Evolutionary conservation across 2,329 filamentous ascomycete species (phyloP).

Genomic region (Diplodia mutila): DNA sequence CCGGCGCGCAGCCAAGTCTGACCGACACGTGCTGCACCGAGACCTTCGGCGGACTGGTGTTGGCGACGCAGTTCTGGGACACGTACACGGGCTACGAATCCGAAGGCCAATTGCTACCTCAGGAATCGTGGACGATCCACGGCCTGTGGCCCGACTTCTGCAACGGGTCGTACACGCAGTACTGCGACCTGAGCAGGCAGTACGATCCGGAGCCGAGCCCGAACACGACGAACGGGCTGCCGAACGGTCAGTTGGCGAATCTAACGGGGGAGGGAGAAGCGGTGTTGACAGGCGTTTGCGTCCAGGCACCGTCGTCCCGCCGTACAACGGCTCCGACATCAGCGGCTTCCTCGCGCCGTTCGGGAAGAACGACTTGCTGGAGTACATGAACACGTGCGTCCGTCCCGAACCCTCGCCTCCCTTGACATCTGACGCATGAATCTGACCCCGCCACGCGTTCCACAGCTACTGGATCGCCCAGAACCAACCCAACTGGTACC

Average conservation of each 20-base stretch:
- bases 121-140: slow-evolving; percentile 62
- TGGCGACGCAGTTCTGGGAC: slow-evolving; percentile 68
- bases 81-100: slow-evolving; percentile 65
- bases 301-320: slow-evolving; percentile 54
- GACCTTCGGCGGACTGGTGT: slow-evolving; percentile 65
- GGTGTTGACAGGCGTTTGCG: background rate
- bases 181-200: slow-evolving; percentile 67
- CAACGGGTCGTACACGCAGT: slow-evolving; percentile 66
- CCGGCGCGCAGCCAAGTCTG: slow-evolving; percentile 34
- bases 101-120: slow-evolving; percentile 62
- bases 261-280: too few species aligned
- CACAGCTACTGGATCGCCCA: slow-evolving; percentile 62
- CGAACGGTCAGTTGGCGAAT: slow-evolving; percentile 48
- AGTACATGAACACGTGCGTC: slow-evolving; percentile 62
- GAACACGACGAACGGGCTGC: slow-evolving; percentile 64
- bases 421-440: slow-evolving; percentile 1
- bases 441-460: background rate
- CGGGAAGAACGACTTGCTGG: slow-evolving; percentile 62
- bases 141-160: slow-evolving; percentile 62
- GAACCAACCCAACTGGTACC: slow-evolving; percentile 58
- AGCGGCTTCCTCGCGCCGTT: slow-evolving; percentile 62
- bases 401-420: slow-evolving; percentile 30
- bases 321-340: slow-evolving; percentile 63
- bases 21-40: slow-evolving; percentile 68
- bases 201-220: slow-evolving; percentile 65